Evolutionary conservation across 331 rosid genomes (phyloP), one percentile per base, ranked within the genome.

Genomic region (Ulmus americana): DNA sequence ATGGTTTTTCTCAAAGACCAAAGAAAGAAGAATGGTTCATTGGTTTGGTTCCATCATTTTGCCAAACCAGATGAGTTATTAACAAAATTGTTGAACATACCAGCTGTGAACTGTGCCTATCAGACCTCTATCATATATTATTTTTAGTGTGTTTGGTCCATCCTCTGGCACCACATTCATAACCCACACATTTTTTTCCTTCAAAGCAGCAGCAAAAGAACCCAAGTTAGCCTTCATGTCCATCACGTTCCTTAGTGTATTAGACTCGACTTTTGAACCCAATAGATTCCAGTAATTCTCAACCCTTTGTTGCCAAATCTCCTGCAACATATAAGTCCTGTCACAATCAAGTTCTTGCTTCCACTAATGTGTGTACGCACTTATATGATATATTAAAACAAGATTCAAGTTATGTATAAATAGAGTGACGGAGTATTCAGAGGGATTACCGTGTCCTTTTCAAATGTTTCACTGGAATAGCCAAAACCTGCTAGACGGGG

Each of bases 111-210:
- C 66, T 11, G 86, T 20, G 61, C 86, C 86, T 22, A 81, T 81
- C 45, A 77, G 86, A 10, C 86, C 86, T 68, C 86, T 76, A 61
- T 81, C 86, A 2, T 81, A 81, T 67, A 81, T 68, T 18, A 81
- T 42, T 61, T 81, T 81, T 10, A 81, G 76, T 6, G 78, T 77
- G 67, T 70, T 81, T 6, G 86, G 83, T 59, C 74, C 80, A 4
- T 74, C 82, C 54, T 81, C 86, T 2, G 83, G 57, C n/a, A 77
- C 86, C 59, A 72, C 80, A 55, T 81, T 81, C 86, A 81, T 81
- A 46, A 81, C 86, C 86, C 86, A 81, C 56, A 77, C 83, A 35
- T 75, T 69, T 63, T 74, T 74, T 70, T 55, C 79, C 64, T 64
- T 74, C 67, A 81, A 67, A 54, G 86, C 80, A 65, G 78, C 83